These are phyloP conservation scores for Acanthamoeba healyi DNA, from an alignment of 208 protist species.

Conservation along the genomic window DNA sequence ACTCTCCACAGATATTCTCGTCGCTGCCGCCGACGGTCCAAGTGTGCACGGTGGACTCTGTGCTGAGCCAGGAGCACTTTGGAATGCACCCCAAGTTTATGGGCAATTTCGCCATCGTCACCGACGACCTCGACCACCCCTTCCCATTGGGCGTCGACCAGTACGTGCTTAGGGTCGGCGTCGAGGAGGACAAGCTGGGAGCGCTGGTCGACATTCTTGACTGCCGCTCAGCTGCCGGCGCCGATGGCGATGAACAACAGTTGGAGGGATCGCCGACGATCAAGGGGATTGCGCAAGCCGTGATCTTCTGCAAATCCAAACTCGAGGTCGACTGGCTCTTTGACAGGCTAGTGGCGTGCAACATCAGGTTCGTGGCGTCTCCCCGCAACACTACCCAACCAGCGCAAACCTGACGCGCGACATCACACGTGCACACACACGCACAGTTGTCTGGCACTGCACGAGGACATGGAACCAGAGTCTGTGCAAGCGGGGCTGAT, in stretches of 20 bases:
- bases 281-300: conserved; percentile 88
- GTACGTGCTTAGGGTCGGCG: conserved; percentile 97
- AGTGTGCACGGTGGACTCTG: conserved; percentile 3
- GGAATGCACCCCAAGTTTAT: background rate
- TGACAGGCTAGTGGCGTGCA: conserved; percentile 85
- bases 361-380: background rate
- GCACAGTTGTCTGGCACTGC: background rate
- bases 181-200: conserved; percentile 98
- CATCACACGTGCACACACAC: too few species aligned
- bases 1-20: background rate
- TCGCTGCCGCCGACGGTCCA: background rate
- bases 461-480: background rate
- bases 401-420: background rate
- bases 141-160: conserved; percentile 92
- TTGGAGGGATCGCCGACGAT: background rate
- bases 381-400: conserved; percentile 94
- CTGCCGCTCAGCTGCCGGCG: conserved; percentile 91
- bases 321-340: conserved; percentile 97
- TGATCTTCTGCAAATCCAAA: conserved; percentile 99
- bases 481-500: background rate
- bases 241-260: background rate
- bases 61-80: background rate
- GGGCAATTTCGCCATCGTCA: background rate
- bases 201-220: conserved; percentile 96
- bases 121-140: background rate